Conservation (phyloP, 2,329 filamentous ascomycete species). For the Monilinia laxa region DNA sequence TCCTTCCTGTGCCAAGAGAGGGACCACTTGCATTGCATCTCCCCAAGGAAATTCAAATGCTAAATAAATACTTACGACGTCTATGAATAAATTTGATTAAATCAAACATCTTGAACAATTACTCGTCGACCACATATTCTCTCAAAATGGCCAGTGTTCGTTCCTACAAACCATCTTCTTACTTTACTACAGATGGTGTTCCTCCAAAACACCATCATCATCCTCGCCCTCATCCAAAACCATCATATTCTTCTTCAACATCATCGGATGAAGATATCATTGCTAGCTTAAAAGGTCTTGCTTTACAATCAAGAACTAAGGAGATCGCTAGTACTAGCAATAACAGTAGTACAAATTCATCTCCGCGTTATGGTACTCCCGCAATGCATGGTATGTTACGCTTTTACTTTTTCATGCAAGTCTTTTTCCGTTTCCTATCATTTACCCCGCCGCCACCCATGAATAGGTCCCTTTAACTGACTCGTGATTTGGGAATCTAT, state of each 20-base stretch:
- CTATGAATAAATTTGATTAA: too few species aligned
- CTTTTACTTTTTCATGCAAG: conserved; percentile 19
- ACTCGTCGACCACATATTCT: conserved; percentile 1
- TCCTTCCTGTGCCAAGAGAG: not conserved
- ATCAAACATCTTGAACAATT: too few species aligned
- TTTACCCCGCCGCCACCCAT: conserved; percentile 19
- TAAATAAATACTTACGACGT: not conserved
- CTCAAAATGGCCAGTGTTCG: conserved; percentile 48
- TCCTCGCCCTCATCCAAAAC: conserved; percentile 39
- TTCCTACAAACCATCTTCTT: conserved; percentile 50
- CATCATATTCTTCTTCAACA: not conserved
- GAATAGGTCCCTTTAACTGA: conserved; percentile 2
- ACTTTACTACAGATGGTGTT: conserved; percentile 38
- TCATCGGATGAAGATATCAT: conserved; percentile 31
- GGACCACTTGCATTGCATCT: too few species aligned
- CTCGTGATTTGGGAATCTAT: conserved; percentile 13
- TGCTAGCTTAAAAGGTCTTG: conserved; percentile 27
- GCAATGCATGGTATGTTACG: conserved; percentile 27
- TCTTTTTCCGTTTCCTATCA: conserved; percentile 8
- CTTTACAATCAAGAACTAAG: conserved; percentile 18
- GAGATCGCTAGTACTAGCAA: conserved; percentile 17
- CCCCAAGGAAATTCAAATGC: not conserved
- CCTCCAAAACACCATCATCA: conserved; percentile 45
- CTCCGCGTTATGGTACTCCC: conserved; percentile 23
- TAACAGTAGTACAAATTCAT: conserved; percentile 13